Percentiles rank a stretch among this genome's conserved stretches.
phyloP scores from a whole-genome alignment of 2,329 filamentous ascomycete species.

The Aspergillus jensenii region DNA sequence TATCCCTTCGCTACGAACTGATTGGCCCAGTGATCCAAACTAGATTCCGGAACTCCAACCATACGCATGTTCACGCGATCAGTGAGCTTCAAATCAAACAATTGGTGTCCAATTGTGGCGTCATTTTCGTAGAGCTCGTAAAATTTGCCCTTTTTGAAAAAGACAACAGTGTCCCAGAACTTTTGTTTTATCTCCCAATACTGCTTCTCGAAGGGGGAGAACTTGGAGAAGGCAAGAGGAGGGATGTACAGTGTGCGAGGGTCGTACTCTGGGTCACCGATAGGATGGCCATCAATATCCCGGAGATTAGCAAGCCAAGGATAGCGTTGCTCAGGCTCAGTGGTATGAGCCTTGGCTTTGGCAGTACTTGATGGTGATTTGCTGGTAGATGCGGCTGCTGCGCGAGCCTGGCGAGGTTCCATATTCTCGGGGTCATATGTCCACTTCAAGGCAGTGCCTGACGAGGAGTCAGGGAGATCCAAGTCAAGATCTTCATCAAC shows the following conservation, averaged over 20 bases:
- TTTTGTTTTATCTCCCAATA: slow-evolving; percentile 99
- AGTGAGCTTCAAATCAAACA: slow-evolving; percentile 96
- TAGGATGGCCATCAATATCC: slow-evolving; percentile 79
- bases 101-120: slow-evolving; percentile 90
- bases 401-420: slow-evolving; percentile 51
- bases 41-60: slow-evolving; percentile 96
- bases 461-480: slow-evolving; percentile 53
- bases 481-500: slow-evolving; percentile 56
- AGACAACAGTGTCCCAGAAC: slow-evolving; percentile 95
- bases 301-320: slow-evolving; percentile 82
- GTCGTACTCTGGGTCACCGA: slow-evolving; percentile 83
- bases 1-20: slow-evolving; percentile 98
- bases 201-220: slow-evolving; percentile 94
- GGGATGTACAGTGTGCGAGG: slow-evolving; percentile 89
- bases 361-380: slow-evolving; percentile 38
- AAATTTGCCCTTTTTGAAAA: slow-evolving; percentile 99
- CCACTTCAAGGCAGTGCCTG: slow-evolving; percentile 82
- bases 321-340: slow-evolving; percentile 83
- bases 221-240: slow-evolving; percentile 72
- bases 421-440: slow-evolving; percentile 65
- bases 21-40: slow-evolving; percentile 94
- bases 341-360: slow-evolving; percentile 71
- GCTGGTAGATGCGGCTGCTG: slow-evolving; percentile 32
- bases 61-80: slow-evolving; percentile 99
- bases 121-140: slow-evolving; percentile 98